These are phyloP conservation scores for Leishmania arabica DNA, from an alignment of 208 protist species.

Conservation along the genomic window DNA sequence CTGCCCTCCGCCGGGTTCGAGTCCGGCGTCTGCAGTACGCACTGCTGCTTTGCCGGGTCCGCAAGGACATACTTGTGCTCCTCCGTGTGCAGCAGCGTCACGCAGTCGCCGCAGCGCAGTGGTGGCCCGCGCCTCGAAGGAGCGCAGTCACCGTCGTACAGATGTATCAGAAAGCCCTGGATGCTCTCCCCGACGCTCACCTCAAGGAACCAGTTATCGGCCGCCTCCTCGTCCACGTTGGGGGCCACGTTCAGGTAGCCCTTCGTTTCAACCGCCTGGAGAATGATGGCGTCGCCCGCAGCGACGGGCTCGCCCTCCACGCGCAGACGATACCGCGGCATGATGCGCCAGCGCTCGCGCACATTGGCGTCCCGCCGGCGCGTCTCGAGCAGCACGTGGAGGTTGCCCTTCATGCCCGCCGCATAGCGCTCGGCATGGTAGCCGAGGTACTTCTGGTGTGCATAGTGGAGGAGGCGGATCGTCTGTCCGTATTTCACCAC, in stretches of 20 bases:
- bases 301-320: constrained; percentile 62
- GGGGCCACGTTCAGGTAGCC: constrained; percentile 43
- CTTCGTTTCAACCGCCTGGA: constrained; percentile 44
- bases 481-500: constrained; percentile 66
- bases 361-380: constrained; percentile 12
- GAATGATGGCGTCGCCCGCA: constrained; percentile 51
- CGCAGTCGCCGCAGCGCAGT: constrained; percentile 66
- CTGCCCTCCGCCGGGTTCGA: constrained; percentile 15
- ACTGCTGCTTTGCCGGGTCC: constrained; percentile 25
- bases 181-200: constrained; percentile 41
- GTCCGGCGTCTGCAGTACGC: constrained; percentile 33
- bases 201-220: constrained; percentile 35
- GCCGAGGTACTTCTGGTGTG: constrained; percentile 44
- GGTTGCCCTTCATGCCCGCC: constrained; percentile 48
- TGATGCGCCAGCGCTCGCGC: constrained; percentile 59
- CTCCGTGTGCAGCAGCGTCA: constrained; percentile 63
- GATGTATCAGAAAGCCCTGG: constrained; percentile 49
- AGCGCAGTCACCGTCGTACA: constrained; percentile 58
- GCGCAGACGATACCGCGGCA: constrained; percentile 63
- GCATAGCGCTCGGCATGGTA: constrained; percentile 50
- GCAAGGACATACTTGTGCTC: constrained; percentile 49
- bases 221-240: constrained; percentile 25
- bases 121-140: constrained; percentile 25
- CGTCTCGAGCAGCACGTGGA: constrained; percentile 49
- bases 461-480: constrained; percentile 48